phyloP scores from a whole-genome alignment of 2,329 filamentous ascomycete genomes.

The Cercospora brassicicola region DNA sequence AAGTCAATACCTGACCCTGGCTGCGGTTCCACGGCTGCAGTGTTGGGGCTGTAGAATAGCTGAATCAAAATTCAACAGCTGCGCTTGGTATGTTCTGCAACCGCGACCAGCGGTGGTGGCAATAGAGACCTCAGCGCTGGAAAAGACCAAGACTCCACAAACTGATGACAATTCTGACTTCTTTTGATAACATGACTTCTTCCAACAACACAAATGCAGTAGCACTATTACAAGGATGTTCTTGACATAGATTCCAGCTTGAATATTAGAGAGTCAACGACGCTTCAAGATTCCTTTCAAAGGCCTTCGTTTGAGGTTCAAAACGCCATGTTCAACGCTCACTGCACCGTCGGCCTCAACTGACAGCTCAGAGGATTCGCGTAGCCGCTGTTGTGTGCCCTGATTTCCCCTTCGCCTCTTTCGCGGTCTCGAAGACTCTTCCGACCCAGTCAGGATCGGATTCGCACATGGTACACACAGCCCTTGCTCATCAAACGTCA shows the following conservation, averaged over 20 bases:
- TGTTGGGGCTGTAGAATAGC: neutral
- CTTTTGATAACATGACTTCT: neutral
- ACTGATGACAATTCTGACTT: neutral
- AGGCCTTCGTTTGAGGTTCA: neutral
- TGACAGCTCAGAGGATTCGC: neutral
- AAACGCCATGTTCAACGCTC: neutral
- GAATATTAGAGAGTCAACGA: neutral
- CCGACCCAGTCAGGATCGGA: neutral
- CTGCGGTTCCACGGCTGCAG: too few relatives aligned
- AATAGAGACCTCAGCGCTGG: neutral
- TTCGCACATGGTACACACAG: slow-evolving; percentile 8
- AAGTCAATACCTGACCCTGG: too few relatives aligned
- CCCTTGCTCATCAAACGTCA: slow-evolving; percentile 2
- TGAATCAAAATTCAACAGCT: neutral
- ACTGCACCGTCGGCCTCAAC: neutral
- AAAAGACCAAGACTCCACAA: neutral
- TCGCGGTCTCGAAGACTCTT: neutral
- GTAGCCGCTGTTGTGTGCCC: neutral
- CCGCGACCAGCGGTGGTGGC: neutral
- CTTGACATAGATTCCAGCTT: neutral
- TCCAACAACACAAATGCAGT: neutral
- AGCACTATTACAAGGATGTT: neutral
- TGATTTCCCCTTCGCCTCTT: neutral
- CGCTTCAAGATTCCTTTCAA: slow-evolving; percentile 8
- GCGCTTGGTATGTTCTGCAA: neutral